Evolutionary conservation across 257 asterid genomes (phyloP).

Genomic region (Dorcoceras hygrometricum): DNA sequence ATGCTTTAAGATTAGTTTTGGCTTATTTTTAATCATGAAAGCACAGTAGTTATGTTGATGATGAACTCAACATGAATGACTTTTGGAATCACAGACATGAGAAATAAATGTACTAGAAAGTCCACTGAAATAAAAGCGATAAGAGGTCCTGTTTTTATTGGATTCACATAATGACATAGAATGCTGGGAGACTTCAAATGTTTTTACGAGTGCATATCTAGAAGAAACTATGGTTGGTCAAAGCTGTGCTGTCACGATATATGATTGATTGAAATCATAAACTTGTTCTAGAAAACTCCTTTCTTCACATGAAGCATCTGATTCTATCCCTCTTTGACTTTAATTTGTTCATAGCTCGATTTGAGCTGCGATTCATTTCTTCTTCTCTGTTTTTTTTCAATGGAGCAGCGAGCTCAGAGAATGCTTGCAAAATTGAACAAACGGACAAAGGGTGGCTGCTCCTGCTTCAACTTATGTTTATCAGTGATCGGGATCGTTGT

Average conservation of each 20-base stretch:
- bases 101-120: not conserved
- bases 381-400: not conserved
- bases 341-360: not conserved
- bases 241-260: not conserved
- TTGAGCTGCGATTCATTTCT: conserved; percentile 8
- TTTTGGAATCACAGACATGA: not conserved
- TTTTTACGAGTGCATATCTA: conserved; percentile 1
- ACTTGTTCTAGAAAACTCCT: not conserved
- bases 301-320: not conserved
- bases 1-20: not conserved
- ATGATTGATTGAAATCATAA: conserved; percentile 9
- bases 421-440: conserved; percentile 74
- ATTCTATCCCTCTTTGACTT: not conserved
- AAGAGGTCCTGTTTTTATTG: not conserved
- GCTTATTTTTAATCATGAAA: not conserved
- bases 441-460: conserved; percentile 85
- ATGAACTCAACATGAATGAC: conserved; percentile 1
- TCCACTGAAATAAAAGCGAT: not conserved
- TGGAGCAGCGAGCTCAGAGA: conserved; percentile 65
- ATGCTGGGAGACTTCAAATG: not conserved
- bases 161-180: not conserved
- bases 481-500: conserved; percentile 65
- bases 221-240: not conserved
- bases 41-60: conserved; percentile 8
- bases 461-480: conserved; percentile 69